Evolutionary conservation across 2,329 filamentous ascomycete genomes (phyloP), one percentile per base, ranked within the genome.

Genomic region (Aspergillus fumigatus): DNA sequence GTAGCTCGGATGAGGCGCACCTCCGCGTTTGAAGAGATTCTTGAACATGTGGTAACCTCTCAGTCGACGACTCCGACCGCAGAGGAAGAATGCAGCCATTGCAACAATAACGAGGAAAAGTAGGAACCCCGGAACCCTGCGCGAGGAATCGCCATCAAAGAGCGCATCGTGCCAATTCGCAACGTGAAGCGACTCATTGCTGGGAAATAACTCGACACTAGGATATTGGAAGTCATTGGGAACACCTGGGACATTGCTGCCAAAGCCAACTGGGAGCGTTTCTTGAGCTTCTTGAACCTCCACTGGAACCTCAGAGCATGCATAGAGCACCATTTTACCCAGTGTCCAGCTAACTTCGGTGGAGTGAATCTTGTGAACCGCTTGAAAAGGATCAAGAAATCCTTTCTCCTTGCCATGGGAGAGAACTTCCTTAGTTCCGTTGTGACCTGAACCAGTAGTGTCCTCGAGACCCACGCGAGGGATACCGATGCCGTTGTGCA

Each of bases 311-410:
- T 97, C 91, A 3, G 91, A 94, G 0, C 93, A 87, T 4, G 94
- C 94, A 66, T 97, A 97, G 4, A 99, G 83, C 6, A 99, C 84
- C 83, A 97, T 97, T 70, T 97, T 96, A 1, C 94, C 94, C 4
- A 99, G 78, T 0, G 94, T 97, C 94, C 94, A 99, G 77, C 90
- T 96, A 19, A 99, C 88, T 77, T 99, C 95, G 6, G 92, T 88
- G 19, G 87, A 89, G 64, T 92, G 86, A 63, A 99, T 92, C 73
- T 94, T 94, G 73, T 99, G 87, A 29, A 97, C 89, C 0, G 94
- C 90, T 70, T 93, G 90, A 77, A 99, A 99, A 0, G 93, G 85
- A 64, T 94, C 88, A 4, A 91, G 73, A 65, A 90, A 94, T 0
- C 88, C 89, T 64, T 88, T 88, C 32, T 85, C 81, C 71, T 91